These are phyloP conservation scores for Diplotaxis tenuifolia DNA, from an alignment of 345 rosid species.

Conservation along the genomic window DNA sequence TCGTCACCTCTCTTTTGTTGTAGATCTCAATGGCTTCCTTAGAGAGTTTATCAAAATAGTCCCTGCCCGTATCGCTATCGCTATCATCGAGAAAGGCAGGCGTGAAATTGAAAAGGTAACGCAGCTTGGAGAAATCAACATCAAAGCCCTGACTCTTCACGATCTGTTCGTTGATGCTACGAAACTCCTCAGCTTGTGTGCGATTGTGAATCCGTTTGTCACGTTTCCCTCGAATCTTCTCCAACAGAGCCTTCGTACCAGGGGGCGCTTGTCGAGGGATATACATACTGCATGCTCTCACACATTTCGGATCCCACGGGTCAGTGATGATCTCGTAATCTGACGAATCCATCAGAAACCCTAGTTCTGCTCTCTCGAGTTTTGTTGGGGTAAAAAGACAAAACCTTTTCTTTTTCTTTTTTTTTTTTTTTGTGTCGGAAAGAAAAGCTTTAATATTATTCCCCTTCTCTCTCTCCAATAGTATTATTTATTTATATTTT, in stretches of 20 bases:
- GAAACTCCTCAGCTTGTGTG: not conserved
- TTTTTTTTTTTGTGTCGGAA: no score
- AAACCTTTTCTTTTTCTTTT: no score
- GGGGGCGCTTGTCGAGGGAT: not conserved
- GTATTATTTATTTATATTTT: no score
- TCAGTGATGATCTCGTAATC: not conserved
- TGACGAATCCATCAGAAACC: not conserved
- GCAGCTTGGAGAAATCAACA: not conserved
- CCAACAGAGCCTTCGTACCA: not conserved
- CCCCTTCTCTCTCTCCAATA: no score
- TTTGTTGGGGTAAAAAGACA: not conserved
- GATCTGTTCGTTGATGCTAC: not conserved
- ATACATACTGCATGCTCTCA: not conserved
- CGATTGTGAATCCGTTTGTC: not conserved
- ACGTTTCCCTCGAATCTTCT: not conserved
- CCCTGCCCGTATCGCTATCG: not conserved
- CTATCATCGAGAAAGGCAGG: conserved; percentile 5
- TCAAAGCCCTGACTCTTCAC: not conserved
- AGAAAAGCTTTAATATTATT: no score
- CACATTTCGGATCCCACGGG: not conserved
- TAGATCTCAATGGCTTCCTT: not conserved
- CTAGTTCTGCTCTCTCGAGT: not conserved
- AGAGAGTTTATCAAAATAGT: not conserved
- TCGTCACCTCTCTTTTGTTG: not conserved
- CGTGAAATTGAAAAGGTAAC: not conserved